These are phyloP conservation scores for Aureobasidium namibiae DNA, from an alignment of 2,329 filamentous ascomycete genomes.

Conservation along the genomic window DNA sequence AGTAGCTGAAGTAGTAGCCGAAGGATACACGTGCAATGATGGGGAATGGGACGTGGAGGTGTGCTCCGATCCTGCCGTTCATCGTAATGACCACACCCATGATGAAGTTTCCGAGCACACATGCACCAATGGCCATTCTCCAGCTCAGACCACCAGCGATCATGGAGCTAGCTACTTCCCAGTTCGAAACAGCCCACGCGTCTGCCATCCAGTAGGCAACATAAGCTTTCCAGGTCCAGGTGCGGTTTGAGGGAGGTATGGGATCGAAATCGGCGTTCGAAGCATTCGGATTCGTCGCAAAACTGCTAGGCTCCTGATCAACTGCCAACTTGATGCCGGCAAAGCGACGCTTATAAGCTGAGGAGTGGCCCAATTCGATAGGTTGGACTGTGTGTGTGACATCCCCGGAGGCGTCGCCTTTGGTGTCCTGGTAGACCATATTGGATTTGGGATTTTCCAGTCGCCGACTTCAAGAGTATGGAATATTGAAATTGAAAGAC, in stretches of 20 bases:
- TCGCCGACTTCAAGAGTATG: background rate
- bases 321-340: background rate
- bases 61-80: constrained; percentile 42
- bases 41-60: constrained; percentile 47
- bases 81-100: constrained; percentile 36
- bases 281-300: background rate
- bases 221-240: constrained; percentile 3
- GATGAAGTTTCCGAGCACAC: constrained; percentile 17
- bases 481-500: background rate
- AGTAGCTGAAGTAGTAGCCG: constrained; percentile 49
- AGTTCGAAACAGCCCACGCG: constrained; percentile 17
- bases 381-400: background rate
- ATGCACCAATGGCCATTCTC: constrained; percentile 17
- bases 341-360: background rate
- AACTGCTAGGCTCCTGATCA: background rate
- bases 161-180: constrained; percentile 18
- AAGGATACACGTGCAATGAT: constrained; percentile 47
- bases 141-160: constrained; percentile 19
- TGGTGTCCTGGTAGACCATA: background rate
- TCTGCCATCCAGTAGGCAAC: constrained; percentile 22
- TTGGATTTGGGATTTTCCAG: no score
- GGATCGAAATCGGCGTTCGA: background rate
- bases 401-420: background rate
- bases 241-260: background rate
- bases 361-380: background rate